phyloP scores from a whole-genome alignment of 257 asterid genomes.

The Ajuga chamaepitys region DNA sequence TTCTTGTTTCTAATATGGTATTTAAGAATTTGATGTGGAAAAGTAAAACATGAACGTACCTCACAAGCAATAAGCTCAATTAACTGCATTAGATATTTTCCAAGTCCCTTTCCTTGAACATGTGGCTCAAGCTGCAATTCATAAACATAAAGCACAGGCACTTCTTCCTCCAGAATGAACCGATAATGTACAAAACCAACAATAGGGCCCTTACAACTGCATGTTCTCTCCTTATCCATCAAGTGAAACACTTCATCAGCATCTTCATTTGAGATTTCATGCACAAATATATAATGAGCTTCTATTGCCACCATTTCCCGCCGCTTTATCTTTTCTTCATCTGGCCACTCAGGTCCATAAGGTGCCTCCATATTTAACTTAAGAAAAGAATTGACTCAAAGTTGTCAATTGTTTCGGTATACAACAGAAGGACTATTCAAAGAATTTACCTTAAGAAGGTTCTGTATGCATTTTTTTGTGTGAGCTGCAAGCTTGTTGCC shows the following conservation, averaged over 20 bases:
- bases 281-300: slow-evolving; percentile 71
- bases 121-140: slow-evolving; percentile 78
- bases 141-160: slow-evolving; percentile 85
- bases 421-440: neutral
- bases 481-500: slow-evolving; percentile 55
- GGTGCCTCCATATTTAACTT: slow-evolving; percentile 81
- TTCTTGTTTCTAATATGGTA: too few species aligned
- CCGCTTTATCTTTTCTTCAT: slow-evolving; percentile 77
- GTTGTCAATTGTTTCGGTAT: neutral
- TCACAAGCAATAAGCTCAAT: slow-evolving; percentile 74
- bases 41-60: too few species aligned
- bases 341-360: slow-evolving; percentile 82
- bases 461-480: too few species aligned
- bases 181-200: slow-evolving; percentile 88
- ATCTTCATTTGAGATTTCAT: slow-evolving; percentile 37
- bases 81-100: slow-evolving; percentile 67
- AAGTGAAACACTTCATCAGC: slow-evolving; percentile 14
- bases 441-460: too few species aligned
- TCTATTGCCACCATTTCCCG: slow-evolving; percentile 76
- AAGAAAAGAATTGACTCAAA: slow-evolving; percentile 4
- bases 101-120: slow-evolving; percentile 86
- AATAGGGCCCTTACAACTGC: slow-evolving; percentile 29
- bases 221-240: slow-evolving; percentile 13
- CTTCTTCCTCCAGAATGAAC: slow-evolving; percentile 74
- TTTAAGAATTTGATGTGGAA: too few species aligned